phyloP scores from a whole-genome alignment of 2,329 filamentous ascomycete genomes.

The Lasiodiplodia sp. region DNA sequence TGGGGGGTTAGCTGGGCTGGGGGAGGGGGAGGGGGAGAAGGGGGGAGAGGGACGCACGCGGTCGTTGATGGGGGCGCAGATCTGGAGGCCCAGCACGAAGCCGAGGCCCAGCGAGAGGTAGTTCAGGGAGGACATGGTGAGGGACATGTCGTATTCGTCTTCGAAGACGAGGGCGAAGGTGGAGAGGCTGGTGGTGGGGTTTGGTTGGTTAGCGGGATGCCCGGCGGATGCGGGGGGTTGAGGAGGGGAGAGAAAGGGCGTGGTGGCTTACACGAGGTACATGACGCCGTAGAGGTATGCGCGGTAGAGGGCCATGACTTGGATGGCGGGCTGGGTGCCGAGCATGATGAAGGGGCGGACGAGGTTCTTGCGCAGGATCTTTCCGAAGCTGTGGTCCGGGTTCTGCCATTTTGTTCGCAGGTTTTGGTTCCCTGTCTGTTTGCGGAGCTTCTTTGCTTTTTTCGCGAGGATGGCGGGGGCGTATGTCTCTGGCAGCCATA shows the following conservation, averaged over 20 bases:
- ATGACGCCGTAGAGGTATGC: conserved; percentile 69
- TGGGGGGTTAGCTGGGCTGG: conserved; percentile 61
- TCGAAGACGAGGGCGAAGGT: conserved; percentile 65
- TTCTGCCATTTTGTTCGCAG: conserved; percentile 70
- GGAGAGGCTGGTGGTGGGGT: conserved; percentile 54
- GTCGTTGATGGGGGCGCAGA: conserved; percentile 72
- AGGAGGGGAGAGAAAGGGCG: too few species aligned
- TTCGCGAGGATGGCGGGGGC: conserved; percentile 53
- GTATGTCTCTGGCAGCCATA: conserved; percentile 65
- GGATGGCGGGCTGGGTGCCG: conserved; percentile 73
- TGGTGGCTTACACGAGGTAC: conserved; percentile 56
- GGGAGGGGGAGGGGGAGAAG: conserved; percentile 42
- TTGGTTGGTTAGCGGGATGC: background rate
- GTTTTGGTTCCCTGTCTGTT: conserved; percentile 59
- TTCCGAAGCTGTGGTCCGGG: conserved; percentile 63
- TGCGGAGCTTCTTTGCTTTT: conserved; percentile 66
- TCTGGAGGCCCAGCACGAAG: conserved; percentile 62
- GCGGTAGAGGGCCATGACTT: conserved; percentile 74
- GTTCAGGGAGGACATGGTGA: conserved; percentile 68
- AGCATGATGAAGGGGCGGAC: conserved; percentile 77
- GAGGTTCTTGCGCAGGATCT: conserved; percentile 73
- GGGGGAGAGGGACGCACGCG: conserved; percentile 51
- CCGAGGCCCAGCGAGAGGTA: conserved; percentile 75
- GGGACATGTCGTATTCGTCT: conserved; percentile 58
- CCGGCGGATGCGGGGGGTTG: conserved; percentile 62